Percentiles rank a stretch among this genome's conserved stretches.
Conservation (phyloP, 73 alveolate genomes). For the Breviolum minutum region DNA sequence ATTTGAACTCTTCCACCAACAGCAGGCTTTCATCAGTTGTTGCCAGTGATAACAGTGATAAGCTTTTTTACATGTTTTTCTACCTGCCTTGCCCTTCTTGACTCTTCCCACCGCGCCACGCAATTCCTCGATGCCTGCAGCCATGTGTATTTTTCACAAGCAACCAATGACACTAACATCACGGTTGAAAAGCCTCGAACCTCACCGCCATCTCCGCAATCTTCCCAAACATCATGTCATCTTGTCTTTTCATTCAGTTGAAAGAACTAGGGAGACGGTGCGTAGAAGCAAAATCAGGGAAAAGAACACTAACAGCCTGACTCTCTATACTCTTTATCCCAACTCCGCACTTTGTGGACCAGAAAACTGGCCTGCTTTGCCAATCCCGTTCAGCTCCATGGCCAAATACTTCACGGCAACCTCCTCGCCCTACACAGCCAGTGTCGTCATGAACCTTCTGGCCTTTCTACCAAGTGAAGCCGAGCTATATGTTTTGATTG, state of each 20-base stretch:
- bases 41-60: too few relatives aligned
- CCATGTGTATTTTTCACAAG: too few relatives aligned
- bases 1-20: too few relatives aligned
- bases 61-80: neutral
- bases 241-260: neutral
- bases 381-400: conserved; percentile 23
- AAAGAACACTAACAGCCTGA: too few relatives aligned
- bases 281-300: neutral
- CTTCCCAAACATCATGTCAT: too few relatives aligned
- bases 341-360: too few relatives aligned
- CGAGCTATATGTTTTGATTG: too few relatives aligned
- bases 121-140: conserved; percentile 55
- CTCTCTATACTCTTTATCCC: too few relatives aligned
- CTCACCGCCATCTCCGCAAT: neutral
- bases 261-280: neutral
- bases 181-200: neutral
- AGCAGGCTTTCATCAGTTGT: too few relatives aligned
- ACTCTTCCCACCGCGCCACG: conserved; percentile 51
- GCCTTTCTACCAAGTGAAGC: too few relatives aligned
- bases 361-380: neutral
- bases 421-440: conserved; percentile 1
- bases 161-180: too few relatives aligned
- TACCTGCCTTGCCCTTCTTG: conserved; percentile 29
- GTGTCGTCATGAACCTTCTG: too few relatives aligned
- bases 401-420: neutral